phyloP scores from a whole-genome alignment of 1,139 yeast genomes.

The Blastobotrys apis region DNA sequence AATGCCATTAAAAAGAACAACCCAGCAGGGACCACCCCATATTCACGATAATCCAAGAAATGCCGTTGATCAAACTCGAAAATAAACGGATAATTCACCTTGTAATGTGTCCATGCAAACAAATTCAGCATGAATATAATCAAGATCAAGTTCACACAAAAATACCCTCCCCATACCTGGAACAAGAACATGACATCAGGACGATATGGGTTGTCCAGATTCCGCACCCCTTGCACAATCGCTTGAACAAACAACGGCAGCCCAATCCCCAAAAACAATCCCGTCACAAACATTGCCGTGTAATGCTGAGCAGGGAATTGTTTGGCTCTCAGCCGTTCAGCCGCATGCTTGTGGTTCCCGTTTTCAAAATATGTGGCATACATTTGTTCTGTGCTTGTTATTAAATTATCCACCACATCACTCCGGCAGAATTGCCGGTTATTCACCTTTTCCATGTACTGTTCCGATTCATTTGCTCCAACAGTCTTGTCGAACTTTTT shows the following conservation, averaged over 20 bases:
- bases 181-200: slow-evolving; percentile 46
- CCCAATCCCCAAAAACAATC: slow-evolving; percentile 65
- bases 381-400: slow-evolving; percentile 60
- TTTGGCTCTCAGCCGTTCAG: slow-evolving; percentile 62
- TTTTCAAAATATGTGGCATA: slow-evolving; percentile 65
- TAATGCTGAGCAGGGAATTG: slow-evolving; percentile 38
- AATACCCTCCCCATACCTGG: slow-evolving; percentile 92
- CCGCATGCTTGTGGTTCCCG: slow-evolving; percentile 68
- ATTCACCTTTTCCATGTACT: slow-evolving; percentile 58
- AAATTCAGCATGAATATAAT: slow-evolving; percentile 66
- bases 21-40: slow-evolving; percentile 56
- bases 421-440: slow-evolving; percentile 57
- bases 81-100: slow-evolving; percentile 85
- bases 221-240: slow-evolving; percentile 47
- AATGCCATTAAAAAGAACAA: slow-evolving; percentile 54
- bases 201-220: slow-evolving; percentile 21
- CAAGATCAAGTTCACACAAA: slow-evolving; percentile 56
- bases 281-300: slow-evolving; percentile 38
- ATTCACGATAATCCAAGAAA: slow-evolving; percentile 65
- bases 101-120: slow-evolving; percentile 64
- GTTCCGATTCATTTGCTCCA: slow-evolving; percentile 44
- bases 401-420: slow-evolving; percentile 60
- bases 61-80: slow-evolving; percentile 79
- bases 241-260: slow-evolving; percentile 58
- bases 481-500: slow-evolving; percentile 85